Evolutionary conservation across 73 alveolate species (phyloP).

Genomic region (Symbiodinium pilosum): DNA sequence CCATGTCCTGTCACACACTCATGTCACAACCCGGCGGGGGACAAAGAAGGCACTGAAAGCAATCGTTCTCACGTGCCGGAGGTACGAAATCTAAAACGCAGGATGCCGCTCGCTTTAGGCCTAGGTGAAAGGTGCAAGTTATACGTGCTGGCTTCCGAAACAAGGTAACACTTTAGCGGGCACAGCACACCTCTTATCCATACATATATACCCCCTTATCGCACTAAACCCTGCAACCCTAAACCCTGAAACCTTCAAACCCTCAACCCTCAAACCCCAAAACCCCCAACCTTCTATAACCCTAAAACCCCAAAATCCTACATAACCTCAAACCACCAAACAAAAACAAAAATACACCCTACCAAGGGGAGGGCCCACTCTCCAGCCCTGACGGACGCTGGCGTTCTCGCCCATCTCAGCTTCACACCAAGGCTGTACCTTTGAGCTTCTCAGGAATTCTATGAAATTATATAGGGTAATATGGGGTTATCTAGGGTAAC

Average conservation of each 20-base stretch:
- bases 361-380: constrained; percentile 1
- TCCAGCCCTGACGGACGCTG: constrained; percentile 83
- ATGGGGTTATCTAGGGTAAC: too few relatives aligned
- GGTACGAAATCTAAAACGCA: constrained; percentile 63
- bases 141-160: too few relatives aligned
- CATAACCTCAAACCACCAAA: neutral
- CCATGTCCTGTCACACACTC: constrained; percentile 34
- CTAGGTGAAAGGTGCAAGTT: neutral
- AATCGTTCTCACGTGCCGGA: neutral
- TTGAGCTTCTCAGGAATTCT: neutral
- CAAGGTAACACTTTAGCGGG: too few relatives aligned
- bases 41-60: neutral
- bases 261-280: too few relatives aligned
- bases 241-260: too few relatives aligned
- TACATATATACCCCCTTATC: too few relatives aligned
- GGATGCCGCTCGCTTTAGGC: constrained; percentile 56
- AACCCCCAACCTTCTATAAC: too few relatives aligned
- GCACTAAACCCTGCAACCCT: too few relatives aligned
- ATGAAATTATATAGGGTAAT: too few relatives aligned
- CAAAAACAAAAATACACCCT: neutral
- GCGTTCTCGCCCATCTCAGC: constrained; percentile 91
- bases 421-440: constrained; percentile 89
- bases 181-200: too few relatives aligned
- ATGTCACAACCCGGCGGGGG: too few relatives aligned
- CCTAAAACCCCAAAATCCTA: too few relatives aligned